These are phyloP conservation scores for Rhodotorula sphaerocarpa DNA, from an alignment of 768 basidiomycete species.

Conservation along the genomic window DNA sequence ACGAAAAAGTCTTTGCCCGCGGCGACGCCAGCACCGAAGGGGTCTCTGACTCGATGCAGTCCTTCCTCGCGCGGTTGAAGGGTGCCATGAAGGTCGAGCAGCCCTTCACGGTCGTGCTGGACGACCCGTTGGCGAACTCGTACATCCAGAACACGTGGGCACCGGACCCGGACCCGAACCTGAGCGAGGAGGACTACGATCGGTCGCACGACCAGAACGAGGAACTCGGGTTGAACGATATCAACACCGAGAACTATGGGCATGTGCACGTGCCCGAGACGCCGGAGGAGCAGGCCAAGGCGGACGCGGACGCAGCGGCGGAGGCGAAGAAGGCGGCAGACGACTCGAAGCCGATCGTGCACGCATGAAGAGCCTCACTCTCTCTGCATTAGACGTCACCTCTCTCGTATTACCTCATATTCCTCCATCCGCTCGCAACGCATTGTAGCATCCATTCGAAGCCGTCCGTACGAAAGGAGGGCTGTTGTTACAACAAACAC, in stretches of 20 bases:
- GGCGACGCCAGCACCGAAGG: constrained; percentile 51
- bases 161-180: constrained; percentile 91
- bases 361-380: constrained; percentile 3
- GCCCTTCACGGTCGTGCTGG: constrained; percentile 84
- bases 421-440: too few relatives aligned
- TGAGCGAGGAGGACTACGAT: constrained; percentile 74
- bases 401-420: background rate
- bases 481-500: too few relatives aligned
- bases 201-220: constrained; percentile 86
- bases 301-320: background rate
- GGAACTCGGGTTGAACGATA: constrained; percentile 63
- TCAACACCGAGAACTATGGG: constrained; percentile 22
- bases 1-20: constrained; percentile 68
- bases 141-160: constrained; percentile 96
- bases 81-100: constrained; percentile 65
- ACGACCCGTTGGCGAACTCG: constrained; percentile 90
- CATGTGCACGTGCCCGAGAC: constrained; percentile 1
- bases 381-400: background rate
- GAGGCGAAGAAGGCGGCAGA: background rate
- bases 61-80: constrained; percentile 69
- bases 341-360: background rate
- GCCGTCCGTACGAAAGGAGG: too few relatives aligned
- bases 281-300: background rate
- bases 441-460: too few relatives aligned
- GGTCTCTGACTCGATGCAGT: constrained; percentile 50